Conservation (phyloP, 2,329 filamentous ascomycete genomes). For the Diaporthe sp. region DNA sequence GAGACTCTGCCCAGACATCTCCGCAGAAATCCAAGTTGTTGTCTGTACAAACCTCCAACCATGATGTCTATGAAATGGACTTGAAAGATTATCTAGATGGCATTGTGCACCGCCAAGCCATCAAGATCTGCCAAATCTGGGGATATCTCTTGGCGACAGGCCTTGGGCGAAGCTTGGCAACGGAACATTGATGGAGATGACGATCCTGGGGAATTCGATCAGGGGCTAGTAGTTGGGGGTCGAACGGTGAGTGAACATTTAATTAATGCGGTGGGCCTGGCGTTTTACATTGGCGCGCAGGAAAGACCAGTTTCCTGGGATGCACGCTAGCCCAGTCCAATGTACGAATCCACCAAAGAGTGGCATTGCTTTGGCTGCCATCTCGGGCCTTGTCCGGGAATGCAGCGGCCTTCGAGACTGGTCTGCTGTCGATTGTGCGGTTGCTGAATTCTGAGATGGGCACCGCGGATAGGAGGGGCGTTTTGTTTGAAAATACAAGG, state of each 20-base stretch:
- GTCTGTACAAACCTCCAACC: too few relatives aligned
- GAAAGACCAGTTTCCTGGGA: neutral
- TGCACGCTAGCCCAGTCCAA: neutral
- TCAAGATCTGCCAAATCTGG: conserved; percentile 16
- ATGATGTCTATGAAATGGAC: neutral
- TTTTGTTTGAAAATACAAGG: neutral
- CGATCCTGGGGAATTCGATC: neutral
- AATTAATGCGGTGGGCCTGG: conserved; percentile 26
- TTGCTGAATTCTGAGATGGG: neutral
- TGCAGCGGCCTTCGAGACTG: too few relatives aligned
- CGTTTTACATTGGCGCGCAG: neutral
- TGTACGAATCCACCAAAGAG: too few relatives aligned
- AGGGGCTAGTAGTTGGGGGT: neutral
- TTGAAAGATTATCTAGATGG: neutral
- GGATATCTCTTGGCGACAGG: conserved; percentile 27
- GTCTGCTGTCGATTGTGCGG: neutral
- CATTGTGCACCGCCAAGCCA: neutral
- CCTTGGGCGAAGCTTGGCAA: conserved; percentile 12
- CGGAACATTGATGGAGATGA: conserved; percentile 1
- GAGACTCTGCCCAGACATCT: neutral
- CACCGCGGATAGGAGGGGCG: neutral
- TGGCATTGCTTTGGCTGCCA: neutral
- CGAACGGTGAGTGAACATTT: conserved; percentile 16
- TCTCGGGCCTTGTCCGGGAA: conserved; percentile 1
- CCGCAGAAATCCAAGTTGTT: neutral